phyloP scores from a whole-genome alignment of 495 filamentous ascomycete genomes.

The Aspergillus hancockii region DNA sequence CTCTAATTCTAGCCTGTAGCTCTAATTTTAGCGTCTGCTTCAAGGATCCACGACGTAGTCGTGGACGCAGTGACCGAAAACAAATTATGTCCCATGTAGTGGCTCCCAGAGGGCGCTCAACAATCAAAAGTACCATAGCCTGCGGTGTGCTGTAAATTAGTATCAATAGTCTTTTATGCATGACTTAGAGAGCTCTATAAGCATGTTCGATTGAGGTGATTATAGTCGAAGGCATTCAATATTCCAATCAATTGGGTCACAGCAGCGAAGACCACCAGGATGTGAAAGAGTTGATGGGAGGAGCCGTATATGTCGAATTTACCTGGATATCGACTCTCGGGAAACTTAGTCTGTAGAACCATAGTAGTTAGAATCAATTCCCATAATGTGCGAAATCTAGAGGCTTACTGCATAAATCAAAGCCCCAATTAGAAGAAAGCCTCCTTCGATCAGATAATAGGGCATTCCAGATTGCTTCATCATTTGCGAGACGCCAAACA shows the following conservation, averaged over 20 bases:
- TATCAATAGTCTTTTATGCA: not conserved
- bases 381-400: constrained; percentile 10
- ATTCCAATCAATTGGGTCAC: constrained; percentile 42
- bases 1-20: too few species aligned
- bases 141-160: not conserved
- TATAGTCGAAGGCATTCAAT: constrained; percentile 41
- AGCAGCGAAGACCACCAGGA: constrained; percentile 45
- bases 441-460: constrained; percentile 30
- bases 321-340: constrained; percentile 40
- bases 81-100: not conserved
- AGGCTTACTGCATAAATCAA: constrained; percentile 44
- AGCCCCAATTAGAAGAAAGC: constrained; percentile 39
- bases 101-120: not conserved
- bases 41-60: not conserved
- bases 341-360: constrained; percentile 37
- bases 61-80: not conserved
- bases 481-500: constrained; percentile 46
- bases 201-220: constrained; percentile 28
- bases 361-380: constrained; percentile 20
- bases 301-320: constrained; percentile 49
- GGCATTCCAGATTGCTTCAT: constrained; percentile 32
- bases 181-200: constrained; percentile 1
- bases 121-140: not conserved
- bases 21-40: not conserved
- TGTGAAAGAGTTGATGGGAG: constrained; percentile 45